Evolutionary conservation across 2,329 filamentous ascomycete species (phyloP), one percentile per base, ranked within the genome.

Genomic region (Aspergillus novofumigatus): DNA sequence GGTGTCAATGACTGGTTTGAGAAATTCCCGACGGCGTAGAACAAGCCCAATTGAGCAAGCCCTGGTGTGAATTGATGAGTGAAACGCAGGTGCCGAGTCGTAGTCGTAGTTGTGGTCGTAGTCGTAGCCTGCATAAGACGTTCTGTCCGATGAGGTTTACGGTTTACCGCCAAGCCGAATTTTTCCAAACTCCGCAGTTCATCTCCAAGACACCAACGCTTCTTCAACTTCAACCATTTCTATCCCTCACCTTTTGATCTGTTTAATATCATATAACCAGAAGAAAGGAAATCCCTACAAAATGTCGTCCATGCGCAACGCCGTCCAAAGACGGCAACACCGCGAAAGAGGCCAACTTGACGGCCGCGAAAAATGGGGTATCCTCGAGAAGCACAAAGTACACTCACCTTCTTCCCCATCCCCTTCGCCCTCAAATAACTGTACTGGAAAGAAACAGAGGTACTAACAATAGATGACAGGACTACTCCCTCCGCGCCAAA

Each of bases 351-450:
- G 90, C 38, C 94, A 97, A 75, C 90, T 92, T 44, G 76, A 85
- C 62, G 90, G 92, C 71, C 90, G 94, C 53, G 80, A 87, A 63
- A 91, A 91, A 79, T 91, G 92, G 77, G 94, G 94, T 62, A 84
- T 97, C 23, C 86, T 97, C 60, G 94, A 97, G 75, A 97, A 99
- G 79, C 90, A 94, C 82, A 97, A 97, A 80, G 87, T 88, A 69
- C 26, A 4, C 4, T 29, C 5, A 7, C 54, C n/a, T n/a, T n/a
- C n/a, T n/a, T n/a, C 61, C 51, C 49, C 3, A 26, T 50, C 3
- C 3, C 29, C 7, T 55, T 6, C 9, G 6, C n/a, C 14, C 10
- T 20, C 6, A 7, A 29, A 3, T 4, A n/a, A 29, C 2, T 20
- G 17, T 11, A 20, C 17, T n/a, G 2, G 28, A 11, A 52, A 26